phyloP scores from a whole-genome alignment of 768 basidiomycete species.

The Boletus subcaerulescens region DNA sequence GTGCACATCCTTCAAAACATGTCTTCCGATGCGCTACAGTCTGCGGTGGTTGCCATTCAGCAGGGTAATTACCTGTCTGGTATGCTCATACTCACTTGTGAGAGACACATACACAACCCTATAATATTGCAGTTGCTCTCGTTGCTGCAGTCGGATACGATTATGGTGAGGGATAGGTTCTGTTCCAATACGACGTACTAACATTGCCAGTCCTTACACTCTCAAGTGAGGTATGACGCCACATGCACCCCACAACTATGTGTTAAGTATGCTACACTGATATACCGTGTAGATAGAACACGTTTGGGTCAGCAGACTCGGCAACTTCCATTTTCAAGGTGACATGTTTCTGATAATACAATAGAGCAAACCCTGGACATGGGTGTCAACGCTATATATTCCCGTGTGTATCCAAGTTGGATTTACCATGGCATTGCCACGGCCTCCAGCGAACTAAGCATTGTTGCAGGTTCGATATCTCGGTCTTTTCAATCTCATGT shows the following conservation, averaged over 20 bases:
- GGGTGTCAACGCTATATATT: constrained; percentile 8
- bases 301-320: constrained; percentile 6
- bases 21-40: no score
- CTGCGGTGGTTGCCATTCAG: no score
- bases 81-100: background rate
- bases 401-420: background rate
- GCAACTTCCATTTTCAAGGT: background rate
- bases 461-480: constrained; percentile 9
- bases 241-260: background rate
- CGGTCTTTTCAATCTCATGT: constrained; percentile 1
- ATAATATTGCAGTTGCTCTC: background rate
- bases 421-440: background rate
- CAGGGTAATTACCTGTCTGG: no score
- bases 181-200: background rate
- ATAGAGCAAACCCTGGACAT: constrained; percentile 9
- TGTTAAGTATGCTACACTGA: background rate
- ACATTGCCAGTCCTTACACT: background rate
- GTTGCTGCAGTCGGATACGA: background rate
- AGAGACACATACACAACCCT: background rate
- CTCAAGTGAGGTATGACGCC: background rate
- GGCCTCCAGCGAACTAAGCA: background rate
- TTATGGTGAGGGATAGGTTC: background rate
- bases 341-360: background rate
- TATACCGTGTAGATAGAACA: constrained; percentile 1
- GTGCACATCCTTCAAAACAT: no score